Evolutionary conservation across 163 green algal species (phyloP).

Genomic region (Scenedesmus sp.): DNA sequence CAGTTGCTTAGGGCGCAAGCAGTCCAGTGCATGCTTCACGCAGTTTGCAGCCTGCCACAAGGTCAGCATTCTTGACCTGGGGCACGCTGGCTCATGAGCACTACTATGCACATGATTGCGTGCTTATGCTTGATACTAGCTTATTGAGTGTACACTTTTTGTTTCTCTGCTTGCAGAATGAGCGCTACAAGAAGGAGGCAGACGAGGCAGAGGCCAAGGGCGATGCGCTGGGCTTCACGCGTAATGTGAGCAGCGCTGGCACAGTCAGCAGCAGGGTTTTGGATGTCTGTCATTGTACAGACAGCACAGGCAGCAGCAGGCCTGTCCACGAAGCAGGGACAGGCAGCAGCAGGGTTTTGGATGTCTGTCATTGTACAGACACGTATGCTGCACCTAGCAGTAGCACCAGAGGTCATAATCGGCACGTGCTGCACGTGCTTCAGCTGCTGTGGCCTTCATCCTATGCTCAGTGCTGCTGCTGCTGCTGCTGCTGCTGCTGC

Average conservation of each 20-base stretch:
- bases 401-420: no score
- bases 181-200: neutral
- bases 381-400: neutral
- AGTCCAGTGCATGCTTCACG: no score
- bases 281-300: neutral
- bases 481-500: conserved; percentile 9
- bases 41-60: no score
- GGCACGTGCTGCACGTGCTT: neutral
- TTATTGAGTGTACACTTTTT: no score
- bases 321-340: neutral
- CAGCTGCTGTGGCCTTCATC: neutral
- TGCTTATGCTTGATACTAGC: no score
- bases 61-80: no score
- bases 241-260: neutral
- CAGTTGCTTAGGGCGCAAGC: no score
- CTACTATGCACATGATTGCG: no score
- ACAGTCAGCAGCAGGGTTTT: neutral
- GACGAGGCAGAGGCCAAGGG: neutral
- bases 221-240: neutral
- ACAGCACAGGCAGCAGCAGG: neutral
- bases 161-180: neutral
- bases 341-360: neutral
- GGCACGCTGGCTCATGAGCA: no score
- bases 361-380: neutral
- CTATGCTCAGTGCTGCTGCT: neutral